Base-by-base conservation (phyloP, 768 basidiomycete species). In the Dendrothele bispora region DNA sequence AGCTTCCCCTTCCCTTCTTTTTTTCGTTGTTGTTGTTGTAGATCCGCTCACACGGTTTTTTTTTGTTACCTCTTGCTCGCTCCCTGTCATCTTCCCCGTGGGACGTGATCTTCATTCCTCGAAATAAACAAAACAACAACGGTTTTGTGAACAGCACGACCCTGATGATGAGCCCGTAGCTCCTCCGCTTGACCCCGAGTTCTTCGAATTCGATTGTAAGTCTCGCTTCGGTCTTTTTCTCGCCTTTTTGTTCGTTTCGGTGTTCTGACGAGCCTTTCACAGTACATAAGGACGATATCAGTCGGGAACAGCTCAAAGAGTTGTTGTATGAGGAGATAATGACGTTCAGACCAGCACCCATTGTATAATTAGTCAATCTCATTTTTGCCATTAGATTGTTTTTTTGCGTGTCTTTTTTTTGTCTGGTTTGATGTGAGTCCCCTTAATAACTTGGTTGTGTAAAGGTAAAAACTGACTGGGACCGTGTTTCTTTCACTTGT, bases 231-330 rank as follows among this genome's bases (percentile, higher is more conserved):
- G n/a, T n/a, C n/a, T n/a, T n/a, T n/a, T n/a, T n/a, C n/a, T n/a
- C n/a, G n/a, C n/a, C 20, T 40, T 38, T 18, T 24, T 11, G 5
- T 47, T 20, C 21, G 24, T 30, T 34, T 24, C 28, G 20, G 18
- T 32, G 8, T 44, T 11, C 46, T 49, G 25, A 52, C 41, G 45
- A 50, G 18, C 43, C 37, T 34, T 27, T 39, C 27, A 24, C 37
- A 91, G 89, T 92, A 55, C 88, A 94, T 75, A 95, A 98, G 75
- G 95, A 97, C 56, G 91, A 92, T 53, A 93, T 97, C 72, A 91
- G 86, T 61, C 81, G 92, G 24, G 95, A 98, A 64, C 92, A 97
- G 66, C 78, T 99, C 54, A 98, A 98, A 72, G 86, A 92, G 62
- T 78, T 95, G 37, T 73, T 95, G 20, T 98, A 91, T 66, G 90